Evolutionary conservation across 306 rosid genomes (phyloP), one percentile per base, ranked within the genome.

Genomic region (Sechiopsis laciniata): DNA sequence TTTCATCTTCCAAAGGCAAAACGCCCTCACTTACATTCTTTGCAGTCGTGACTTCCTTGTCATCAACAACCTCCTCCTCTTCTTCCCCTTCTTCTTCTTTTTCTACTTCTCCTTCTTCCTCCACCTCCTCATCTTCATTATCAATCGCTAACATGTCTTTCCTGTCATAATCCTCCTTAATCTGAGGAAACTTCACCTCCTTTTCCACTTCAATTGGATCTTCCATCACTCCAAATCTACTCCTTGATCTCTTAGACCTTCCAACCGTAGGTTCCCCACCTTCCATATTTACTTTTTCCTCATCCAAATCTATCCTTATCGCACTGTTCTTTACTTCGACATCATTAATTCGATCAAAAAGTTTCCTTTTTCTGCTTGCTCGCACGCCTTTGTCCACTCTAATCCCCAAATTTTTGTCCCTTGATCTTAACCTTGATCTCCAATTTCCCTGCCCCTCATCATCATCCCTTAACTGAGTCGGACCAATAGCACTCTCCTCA

Each of bases 371-470:
- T 82, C 91, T 86, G 11, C 82, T 68, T 0, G 64, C 78, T 0
- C 75, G 74, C 50, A 54, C 71, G 35, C 46, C 78, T 74, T 84
- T 81, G 63, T 81, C 84, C 78, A 76, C 86, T 58, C 61, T 57
- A 68, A 80, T 72, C 42, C 83, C 78, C 14, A 19, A 83, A 78
- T 73, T 82, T 45, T 68, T 76, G 72, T 40, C 79, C 71, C 95
- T 86, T 13, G 89, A 61, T 77, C 98, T 85, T 84, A 88, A 83
- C 85, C 98, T 86, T 5, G 82, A 80, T 59, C 77, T 76, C 97
- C 94, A 94, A 53, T 78, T 72, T 40, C 82, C 82, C 0, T 74
- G 74, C 6, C 20, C 55, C 70, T 79, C 88, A 24, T 63, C 72
- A 20, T 63, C 66, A 76, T 53, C 80, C 22, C 58, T 46, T 81